Percentiles rank a stretch among this genome's conserved stretches.
Conservation (phyloP, 495 filamentous ascomycete species). For the Corynascus novoguineensis region DNA sequence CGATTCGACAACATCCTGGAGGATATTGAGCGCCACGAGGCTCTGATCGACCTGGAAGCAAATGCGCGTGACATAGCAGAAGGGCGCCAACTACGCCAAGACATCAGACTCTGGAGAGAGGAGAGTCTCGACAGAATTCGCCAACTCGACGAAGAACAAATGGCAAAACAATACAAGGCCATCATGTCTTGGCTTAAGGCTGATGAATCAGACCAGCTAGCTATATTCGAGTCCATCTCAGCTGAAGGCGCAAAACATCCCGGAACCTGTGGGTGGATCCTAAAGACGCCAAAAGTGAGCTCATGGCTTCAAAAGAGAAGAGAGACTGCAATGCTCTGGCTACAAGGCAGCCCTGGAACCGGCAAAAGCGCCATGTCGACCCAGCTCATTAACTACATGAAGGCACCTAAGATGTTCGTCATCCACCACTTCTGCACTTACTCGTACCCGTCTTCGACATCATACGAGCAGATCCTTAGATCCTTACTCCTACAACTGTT, state of each 20-base stretch:
- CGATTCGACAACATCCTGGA: neutral
- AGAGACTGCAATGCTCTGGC: neutral
- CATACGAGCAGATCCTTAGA: neutral
- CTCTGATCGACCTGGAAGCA: neutral
- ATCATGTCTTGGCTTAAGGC: neutral
- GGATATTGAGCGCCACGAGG: neutral
- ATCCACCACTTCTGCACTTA: conserved; percentile 1
- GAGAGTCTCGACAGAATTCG: neutral
- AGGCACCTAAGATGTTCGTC: neutral
- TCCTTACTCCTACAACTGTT: neutral
- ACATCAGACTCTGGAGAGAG: neutral
- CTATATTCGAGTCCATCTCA: neutral
- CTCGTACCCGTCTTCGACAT: neutral
- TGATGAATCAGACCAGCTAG: neutral
- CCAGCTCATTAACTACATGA: neutral
- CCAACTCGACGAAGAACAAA: neutral
- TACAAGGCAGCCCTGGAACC: neutral
- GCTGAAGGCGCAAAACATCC: neutral
- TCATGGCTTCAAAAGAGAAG: neutral
- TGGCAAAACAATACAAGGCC: neutral
- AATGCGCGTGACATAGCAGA: neutral
- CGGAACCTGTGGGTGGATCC: neutral
- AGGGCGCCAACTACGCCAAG: neutral
- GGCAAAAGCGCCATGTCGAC: neutral
- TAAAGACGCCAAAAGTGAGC: neutral